A percentile compares a stretch with the other conserved stretches of the same genome.
Evolutionary conservation across 2,329 filamentous ascomycete genomes (phyloP).

Genomic region (Ustulina deusta): DNA sequence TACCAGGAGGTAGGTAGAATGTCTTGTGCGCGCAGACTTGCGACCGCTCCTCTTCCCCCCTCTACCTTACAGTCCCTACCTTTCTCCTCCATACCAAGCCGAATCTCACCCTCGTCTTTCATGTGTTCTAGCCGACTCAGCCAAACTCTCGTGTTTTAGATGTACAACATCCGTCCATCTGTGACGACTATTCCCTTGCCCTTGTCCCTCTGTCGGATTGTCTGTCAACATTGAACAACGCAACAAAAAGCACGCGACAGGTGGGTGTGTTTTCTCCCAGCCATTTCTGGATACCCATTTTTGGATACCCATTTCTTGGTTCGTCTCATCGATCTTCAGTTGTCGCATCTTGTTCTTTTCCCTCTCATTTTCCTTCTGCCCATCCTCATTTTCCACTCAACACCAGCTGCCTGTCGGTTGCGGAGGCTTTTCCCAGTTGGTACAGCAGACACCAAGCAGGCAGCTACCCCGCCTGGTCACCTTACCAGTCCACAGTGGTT

Average conservation of each 20-base stretch:
- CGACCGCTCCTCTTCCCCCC: slow-evolving; percentile 32
- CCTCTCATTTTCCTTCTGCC: background rate
- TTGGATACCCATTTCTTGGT: background rate
- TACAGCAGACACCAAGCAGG: slow-evolving; percentile 9
- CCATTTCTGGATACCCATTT: slow-evolving; percentile 11
- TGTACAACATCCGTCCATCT: slow-evolving; percentile 25
- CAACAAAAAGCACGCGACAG: background rate
- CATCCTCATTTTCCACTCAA: slow-evolving; percentile 17
- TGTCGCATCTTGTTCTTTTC: slow-evolving; percentile 1
- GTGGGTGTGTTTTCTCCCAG: slow-evolving; percentile 2
- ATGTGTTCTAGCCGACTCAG: slow-evolving; percentile 32
- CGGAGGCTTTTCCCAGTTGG: slow-evolving; percentile 33
- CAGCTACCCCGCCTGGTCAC: slow-evolving; percentile 31
- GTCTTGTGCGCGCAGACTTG: slow-evolving; percentile 26
- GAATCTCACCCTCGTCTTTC: slow-evolving; percentile 32
- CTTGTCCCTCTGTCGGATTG: slow-evolving; percentile 4
- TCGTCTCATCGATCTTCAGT: background rate
- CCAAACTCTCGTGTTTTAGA: slow-evolving; percentile 35
- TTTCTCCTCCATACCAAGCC: slow-evolving; percentile 34
- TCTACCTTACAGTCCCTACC: slow-evolving; percentile 11
- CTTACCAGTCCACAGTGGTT: slow-evolving; percentile 30
- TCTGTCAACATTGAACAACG: slow-evolving; percentile 4
- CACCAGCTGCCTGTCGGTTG: slow-evolving; percentile 29
- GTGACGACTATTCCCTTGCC: slow-evolving; percentile 3
- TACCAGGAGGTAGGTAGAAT: no score